Conservation (phyloP, 2,329 filamentous ascomycete species). For the Aspergillus texensis region DNA sequence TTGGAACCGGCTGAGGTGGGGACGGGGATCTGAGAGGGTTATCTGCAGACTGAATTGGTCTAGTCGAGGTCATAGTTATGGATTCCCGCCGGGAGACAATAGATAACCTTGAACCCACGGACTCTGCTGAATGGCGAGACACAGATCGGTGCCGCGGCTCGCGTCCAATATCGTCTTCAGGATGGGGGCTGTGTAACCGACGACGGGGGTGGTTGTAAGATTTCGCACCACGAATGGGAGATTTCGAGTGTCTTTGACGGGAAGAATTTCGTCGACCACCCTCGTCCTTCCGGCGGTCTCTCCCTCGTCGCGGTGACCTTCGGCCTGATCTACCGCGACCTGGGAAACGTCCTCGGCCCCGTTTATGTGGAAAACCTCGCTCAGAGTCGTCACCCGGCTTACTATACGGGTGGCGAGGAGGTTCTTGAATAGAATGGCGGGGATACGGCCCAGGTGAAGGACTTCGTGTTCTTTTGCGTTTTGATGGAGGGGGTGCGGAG, state of each 20-base stretch:
- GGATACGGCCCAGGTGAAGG: constrained; percentile 39
- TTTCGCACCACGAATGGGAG: constrained; percentile 33
- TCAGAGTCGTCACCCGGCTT: constrained; percentile 40
- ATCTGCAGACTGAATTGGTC: constrained; percentile 33
- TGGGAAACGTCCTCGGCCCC: constrained; percentile 38
- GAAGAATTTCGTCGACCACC: constrained; percentile 31
- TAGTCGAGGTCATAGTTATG: constrained; percentile 30
- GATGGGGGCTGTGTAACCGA: constrained; percentile 31
- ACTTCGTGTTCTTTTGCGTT: constrained; percentile 46
- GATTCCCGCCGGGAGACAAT: constrained; percentile 26
- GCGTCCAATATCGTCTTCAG: constrained; percentile 28
- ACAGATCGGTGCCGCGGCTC: constrained; percentile 35
- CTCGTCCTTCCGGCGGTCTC: constrained; percentile 36
- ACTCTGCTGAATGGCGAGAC: constrained; percentile 39
- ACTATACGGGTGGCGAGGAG: constrained; percentile 26
- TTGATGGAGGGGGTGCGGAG: constrained; percentile 33
- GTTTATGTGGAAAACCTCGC: constrained; percentile 39
- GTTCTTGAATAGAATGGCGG: constrained; percentile 26
- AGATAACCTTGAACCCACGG: constrained; percentile 36
- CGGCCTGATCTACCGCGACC: constrained; percentile 36
- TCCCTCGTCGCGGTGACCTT: constrained; percentile 38
- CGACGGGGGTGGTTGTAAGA: constrained; percentile 29
- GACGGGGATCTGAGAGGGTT: constrained; percentile 35
- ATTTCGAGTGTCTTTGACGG: constrained; percentile 34
- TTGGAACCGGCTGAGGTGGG: constrained; percentile 36